phyloP scores from a whole-genome alignment of 441 rosid species.

The Flueggea neowawraea region DNA sequence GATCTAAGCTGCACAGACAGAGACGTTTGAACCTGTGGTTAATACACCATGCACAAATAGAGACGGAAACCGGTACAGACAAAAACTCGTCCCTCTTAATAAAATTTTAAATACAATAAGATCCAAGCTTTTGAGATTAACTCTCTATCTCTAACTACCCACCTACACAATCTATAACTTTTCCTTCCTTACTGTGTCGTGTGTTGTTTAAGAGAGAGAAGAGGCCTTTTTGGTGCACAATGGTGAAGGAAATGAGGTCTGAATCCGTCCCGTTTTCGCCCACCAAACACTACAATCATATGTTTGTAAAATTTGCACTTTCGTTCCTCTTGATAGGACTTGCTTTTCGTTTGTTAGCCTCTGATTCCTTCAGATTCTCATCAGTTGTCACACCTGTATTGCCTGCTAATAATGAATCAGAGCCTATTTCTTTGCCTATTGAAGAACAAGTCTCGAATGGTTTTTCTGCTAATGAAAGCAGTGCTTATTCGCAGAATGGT shows the following conservation, averaged over 20 bases:
- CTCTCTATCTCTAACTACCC: too few species aligned
- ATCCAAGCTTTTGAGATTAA: too few species aligned
- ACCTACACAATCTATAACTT: too few species aligned
- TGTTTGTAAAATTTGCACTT: slow-evolving; percentile 46
- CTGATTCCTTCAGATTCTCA: slow-evolving; percentile 42
- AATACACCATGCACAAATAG: too few species aligned
- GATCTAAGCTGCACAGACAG: too few species aligned
- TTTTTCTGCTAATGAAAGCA: too few species aligned
- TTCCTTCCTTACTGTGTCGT: slow-evolving; percentile 1
- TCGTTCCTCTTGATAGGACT: slow-evolving; percentile 57
- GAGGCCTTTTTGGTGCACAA: slow-evolving; percentile 7
- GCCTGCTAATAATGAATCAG: slow-evolving; percentile 17
- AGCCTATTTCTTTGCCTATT: slow-evolving; percentile 3
- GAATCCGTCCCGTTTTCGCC: slow-evolving; percentile 35
- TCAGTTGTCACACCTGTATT: slow-evolving; percentile 18
- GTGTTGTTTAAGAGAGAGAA: background rate
- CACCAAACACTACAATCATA: slow-evolving; percentile 40
- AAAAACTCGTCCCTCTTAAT: too few species aligned
- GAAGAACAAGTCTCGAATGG: too few species aligned
- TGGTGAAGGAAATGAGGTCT: slow-evolving; percentile 42
- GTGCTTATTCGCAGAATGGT: too few species aligned
- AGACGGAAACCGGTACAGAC: too few species aligned
- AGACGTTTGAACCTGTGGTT: too few species aligned
- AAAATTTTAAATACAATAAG: too few species aligned
- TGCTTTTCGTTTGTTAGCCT: slow-evolving; percentile 53